Percentiles rank a stretch among this genome's conserved stretches.
phyloP scores from a whole-genome alignment of 768 basidiomycete genomes.

The Suillus fuscotomentosus region DNA sequence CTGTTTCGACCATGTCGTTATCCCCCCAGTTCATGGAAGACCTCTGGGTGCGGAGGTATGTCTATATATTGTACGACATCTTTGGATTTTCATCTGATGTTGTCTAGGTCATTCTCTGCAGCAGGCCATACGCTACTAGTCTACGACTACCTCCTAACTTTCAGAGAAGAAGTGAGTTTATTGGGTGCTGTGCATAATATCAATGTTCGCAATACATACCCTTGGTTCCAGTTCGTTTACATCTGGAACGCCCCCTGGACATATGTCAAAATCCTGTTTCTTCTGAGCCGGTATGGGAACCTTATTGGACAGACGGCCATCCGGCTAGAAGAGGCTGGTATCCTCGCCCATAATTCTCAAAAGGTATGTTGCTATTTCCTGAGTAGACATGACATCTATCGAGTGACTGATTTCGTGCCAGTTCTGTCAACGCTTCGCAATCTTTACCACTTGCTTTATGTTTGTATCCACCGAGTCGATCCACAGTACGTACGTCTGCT shows the following conservation, averaged over 20 bases:
- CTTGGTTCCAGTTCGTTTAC: conserved; percentile 11
- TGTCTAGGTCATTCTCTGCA: conserved; percentile 9
- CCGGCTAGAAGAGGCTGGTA: conserved; percentile 6
- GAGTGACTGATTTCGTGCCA: not conserved
- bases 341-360: conserved; percentile 1
- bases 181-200: not conserved
- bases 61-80: not conserved
- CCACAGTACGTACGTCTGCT: conserved; percentile 6
- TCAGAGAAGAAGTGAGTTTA: conserved; percentile 14
- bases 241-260: conserved; percentile 18
- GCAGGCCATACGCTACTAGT: conserved; percentile 12
- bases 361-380: not conserved
- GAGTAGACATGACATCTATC: not conserved
- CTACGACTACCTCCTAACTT: conserved; percentile 17
- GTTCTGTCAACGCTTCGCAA: conserved; percentile 1
- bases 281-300: conserved; percentile 18
- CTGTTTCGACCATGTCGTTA: conserved; percentile 2
- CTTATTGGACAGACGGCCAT: conserved; percentile 13
- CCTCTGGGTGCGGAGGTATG: conserved; percentile 9
- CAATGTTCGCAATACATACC: not conserved
- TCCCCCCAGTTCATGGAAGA: not conserved
- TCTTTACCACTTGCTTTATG: conserved; percentile 2
- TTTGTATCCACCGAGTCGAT: conserved; percentile 1
- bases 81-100: not conserved
- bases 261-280: conserved; percentile 9